Conservation (phyloP, 768 basidiomycete species). For the Boletus reticulatus region DNA sequence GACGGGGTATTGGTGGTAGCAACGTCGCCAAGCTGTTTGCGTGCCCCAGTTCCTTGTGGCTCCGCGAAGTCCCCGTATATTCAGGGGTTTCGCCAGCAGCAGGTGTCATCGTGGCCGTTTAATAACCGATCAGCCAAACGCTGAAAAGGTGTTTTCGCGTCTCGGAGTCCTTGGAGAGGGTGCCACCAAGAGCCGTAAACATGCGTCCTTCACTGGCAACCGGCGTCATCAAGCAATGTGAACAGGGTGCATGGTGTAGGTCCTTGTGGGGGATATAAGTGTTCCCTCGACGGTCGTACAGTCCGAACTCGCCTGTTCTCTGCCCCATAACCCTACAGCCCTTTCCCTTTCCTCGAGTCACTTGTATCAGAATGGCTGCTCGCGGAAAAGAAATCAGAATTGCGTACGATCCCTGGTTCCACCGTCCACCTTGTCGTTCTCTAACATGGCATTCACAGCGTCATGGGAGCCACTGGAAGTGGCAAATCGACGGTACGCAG, state of each 20-base stretch:
- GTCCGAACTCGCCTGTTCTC: neutral
- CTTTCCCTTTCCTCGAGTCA: neutral
- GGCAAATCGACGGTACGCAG: conserved; percentile 36
- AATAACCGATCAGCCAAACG: conserved; percentile 27
- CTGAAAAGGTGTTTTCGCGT: conserved; percentile 16
- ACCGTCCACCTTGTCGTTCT: neutral
- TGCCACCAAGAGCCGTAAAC: conserved; percentile 12
- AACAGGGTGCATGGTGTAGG: conserved; percentile 9
- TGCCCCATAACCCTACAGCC: neutral
- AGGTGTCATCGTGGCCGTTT: conserved; percentile 26
- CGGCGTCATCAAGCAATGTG: conserved; percentile 12
- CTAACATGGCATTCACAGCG: conserved; percentile 19
- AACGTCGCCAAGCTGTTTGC: too few relatives aligned
- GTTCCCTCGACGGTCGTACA: neutral
- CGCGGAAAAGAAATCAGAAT: conserved; percentile 32
- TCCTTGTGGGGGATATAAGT: conserved; percentile 18
- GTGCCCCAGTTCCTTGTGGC: neutral
- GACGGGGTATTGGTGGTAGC: conserved; percentile 4
- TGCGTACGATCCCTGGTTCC: conserved; percentile 22
- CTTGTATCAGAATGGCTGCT: conserved; percentile 20
- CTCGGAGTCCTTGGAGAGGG: neutral
- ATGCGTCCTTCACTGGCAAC: conserved; percentile 10
- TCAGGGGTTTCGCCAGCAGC: conserved; percentile 12
- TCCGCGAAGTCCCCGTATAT: conserved; percentile 20
- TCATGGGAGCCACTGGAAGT: conserved; percentile 37